These are phyloP conservation scores for Coelastrella sp. DNA, from an alignment of 139 green algal genomes.

Conservation along the genomic window DNA sequence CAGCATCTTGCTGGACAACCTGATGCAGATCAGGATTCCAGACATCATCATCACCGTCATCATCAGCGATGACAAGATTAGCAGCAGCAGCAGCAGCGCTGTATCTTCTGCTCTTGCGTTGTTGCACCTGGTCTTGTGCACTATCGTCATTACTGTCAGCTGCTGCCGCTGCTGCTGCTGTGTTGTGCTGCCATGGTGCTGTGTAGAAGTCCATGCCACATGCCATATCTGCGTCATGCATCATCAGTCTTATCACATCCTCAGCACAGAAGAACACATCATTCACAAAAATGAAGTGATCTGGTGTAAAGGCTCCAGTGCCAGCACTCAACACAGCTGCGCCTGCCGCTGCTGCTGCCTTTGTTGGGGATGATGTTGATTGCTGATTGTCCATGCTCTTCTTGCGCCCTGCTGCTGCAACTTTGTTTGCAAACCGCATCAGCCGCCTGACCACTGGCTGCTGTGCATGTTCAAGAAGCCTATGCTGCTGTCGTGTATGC, in stretches of 20 bases:
- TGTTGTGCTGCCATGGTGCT: conserved; percentile 39
- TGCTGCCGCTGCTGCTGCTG: conserved; percentile 19
- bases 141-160: neutral
- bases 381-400: neutral
- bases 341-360: conserved; percentile 1
- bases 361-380: neutral
- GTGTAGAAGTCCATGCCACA: conserved; percentile 72
- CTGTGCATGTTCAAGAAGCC: too few relatives aligned
- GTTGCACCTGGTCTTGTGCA: too few relatives aligned
- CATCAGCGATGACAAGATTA: too few relatives aligned
- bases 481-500: neutral
- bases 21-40: conserved; percentile 9
- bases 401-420: too few relatives aligned
- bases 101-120: neutral
- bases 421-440: too few relatives aligned
- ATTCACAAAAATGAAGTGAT: conserved; percentile 71
- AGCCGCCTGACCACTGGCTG: too few relatives aligned
- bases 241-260: conserved; percentile 56
- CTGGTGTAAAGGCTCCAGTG: neutral
- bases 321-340: neutral
- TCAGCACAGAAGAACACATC: conserved; percentile 73
- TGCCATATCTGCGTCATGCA: conserved; percentile 57
- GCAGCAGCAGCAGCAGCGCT: too few relatives aligned
- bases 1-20: neutral
- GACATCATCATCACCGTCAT: conserved; percentile 29